Percentiles rank a stretch among this genome's conserved stretches.
Conservation (phyloP, 768 basidiomycete species). For the Russula earlei region DNA sequence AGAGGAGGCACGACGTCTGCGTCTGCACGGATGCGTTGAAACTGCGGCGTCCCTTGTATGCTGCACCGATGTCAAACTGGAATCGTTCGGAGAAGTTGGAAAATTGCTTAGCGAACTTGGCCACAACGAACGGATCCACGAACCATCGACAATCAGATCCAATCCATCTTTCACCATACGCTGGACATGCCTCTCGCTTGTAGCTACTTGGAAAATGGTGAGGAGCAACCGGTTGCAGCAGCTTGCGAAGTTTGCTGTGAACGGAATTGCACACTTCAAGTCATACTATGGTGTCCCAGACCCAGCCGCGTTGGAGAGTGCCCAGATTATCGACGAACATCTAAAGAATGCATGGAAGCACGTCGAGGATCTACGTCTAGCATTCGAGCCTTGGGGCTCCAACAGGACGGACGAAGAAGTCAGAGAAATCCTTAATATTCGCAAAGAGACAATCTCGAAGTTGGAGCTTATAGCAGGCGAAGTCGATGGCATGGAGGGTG, state of each 20-base stretch:
- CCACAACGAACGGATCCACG: not conserved
- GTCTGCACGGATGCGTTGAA: not conserved
- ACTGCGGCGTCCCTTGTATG: not conserved
- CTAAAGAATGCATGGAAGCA: not conserved
- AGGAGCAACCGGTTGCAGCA: not conserved
- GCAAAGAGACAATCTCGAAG: not conserved
- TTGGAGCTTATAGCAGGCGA: not conserved
- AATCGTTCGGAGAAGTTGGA: not conserved
- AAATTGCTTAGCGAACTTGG: not conserved
- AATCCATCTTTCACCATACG: not conserved
- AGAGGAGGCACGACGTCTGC: not conserved
- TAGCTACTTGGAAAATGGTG: not conserved
- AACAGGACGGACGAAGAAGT: not conserved
- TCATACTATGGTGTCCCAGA: not conserved
- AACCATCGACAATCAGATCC: not conserved
- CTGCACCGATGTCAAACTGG: not conserved
- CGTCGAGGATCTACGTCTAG: not conserved
- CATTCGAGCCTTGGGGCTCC: not conserved
- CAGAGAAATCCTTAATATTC: not conserved
- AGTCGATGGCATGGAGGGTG: not conserved
- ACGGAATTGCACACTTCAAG: not conserved
- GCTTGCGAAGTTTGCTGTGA: not conserved
- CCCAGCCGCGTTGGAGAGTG: not conserved
- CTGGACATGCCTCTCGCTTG: conserved; percentile 1
- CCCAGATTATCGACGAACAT: not conserved